Base-by-base conservation (phyloP, 441 rosid genomes). In the Adansonia madagascariensis region DNA sequence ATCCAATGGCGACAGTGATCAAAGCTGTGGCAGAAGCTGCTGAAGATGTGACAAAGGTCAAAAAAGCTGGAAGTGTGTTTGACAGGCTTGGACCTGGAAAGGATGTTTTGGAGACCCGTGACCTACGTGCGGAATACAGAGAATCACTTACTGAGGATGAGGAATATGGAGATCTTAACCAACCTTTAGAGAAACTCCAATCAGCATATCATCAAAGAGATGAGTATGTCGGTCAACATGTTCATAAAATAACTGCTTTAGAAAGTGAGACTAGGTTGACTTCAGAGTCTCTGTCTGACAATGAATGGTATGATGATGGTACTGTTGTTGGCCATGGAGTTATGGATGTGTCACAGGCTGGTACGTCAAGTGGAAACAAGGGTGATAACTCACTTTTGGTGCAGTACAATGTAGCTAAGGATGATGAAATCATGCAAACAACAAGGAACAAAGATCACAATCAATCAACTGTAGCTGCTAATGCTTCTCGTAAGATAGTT, bases 11-110 rank as follows among this genome's bases (percentile, higher is more conserved):
- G 53, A 83, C 94, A 71, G 95, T 90, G 44, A 80, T 91, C 17
- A 94, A 88, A 86, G 97, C 97, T 75, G 94, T 94, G 27, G 87
- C 91, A 56, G 97, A 92, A 89, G 98, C 99, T 75, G 80, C 87
- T n/a, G 88, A 92, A 82, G 99, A 92, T 88, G 92, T 85, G 39
- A 83, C 63, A 71, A 90, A 86, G 73, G 77, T 81, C 75, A 92
- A 88, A 83, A 73, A 91, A 69, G 80, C 86, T 14, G 88, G 93
- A 84, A 94, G 92, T 76, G 98, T 95, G 78, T 95, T 95, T 81
- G 97, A 92, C 81, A 87, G 98, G 75, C 89, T 95, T 68, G 87
- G 97, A 76, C 89, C 83, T 75, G 83, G 86, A 55, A 75, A 82
- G 77, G 83, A 80, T 75, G 77, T 84, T 43, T 76, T 86, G 44